phyloP scores from a whole-genome alignment of 2,329 filamentous ascomycete species.

The Malbranchea cinnamomea region DNA sequence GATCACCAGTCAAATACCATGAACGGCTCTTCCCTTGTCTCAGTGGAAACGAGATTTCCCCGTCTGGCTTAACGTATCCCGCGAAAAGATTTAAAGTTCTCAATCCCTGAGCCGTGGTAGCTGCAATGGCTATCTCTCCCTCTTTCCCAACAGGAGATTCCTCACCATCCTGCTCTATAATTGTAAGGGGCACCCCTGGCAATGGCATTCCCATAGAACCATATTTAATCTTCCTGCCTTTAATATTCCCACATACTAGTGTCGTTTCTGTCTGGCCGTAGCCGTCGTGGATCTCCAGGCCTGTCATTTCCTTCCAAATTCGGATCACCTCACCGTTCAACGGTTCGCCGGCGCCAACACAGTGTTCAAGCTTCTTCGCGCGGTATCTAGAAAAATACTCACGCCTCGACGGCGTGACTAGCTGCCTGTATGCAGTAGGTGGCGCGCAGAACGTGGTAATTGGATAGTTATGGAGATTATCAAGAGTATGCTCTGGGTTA shows the following conservation, averaged over 20 bases:
- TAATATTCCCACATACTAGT: slow-evolving; percentile 26
- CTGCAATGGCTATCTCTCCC: slow-evolving; percentile 23
- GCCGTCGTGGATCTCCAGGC: slow-evolving; percentile 25
- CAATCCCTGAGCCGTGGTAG: slow-evolving; percentile 5
- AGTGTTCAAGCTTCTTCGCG: slow-evolving; percentile 21
- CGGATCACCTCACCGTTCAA: slow-evolving; percentile 26
- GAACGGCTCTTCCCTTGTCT: slow-evolving; percentile 6
- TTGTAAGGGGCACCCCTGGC: slow-evolving; percentile 22
- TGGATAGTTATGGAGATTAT: slow-evolving; percentile 22
- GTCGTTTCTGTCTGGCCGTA: slow-evolving; percentile 29
- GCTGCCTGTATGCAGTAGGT: slow-evolving; percentile 26
- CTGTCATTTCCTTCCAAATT: slow-evolving; percentile 21
- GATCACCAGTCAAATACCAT: slow-evolving; percentile 26
- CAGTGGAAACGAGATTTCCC: slow-evolving; percentile 5
- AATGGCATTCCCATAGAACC: slow-evolving; percentile 27
- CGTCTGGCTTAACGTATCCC: slow-evolving; percentile 6
- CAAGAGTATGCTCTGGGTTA: slow-evolving; percentile 16
- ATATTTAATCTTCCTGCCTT: slow-evolving; percentile 18
- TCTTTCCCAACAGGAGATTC: slow-evolving; percentile 16
- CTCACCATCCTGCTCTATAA: slow-evolving; percentile 20
- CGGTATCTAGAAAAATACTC: slow-evolving; percentile 14
- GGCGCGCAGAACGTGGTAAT: slow-evolving; percentile 29
- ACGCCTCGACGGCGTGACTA: slow-evolving; percentile 21
- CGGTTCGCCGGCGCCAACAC: slow-evolving; percentile 25
- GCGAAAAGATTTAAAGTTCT: slow-evolving; percentile 8